These are phyloP conservation scores for Tirmania nivea DNA, from an alignment of 495 filamentous ascomycete genomes.

Conservation along the genomic window DNA sequence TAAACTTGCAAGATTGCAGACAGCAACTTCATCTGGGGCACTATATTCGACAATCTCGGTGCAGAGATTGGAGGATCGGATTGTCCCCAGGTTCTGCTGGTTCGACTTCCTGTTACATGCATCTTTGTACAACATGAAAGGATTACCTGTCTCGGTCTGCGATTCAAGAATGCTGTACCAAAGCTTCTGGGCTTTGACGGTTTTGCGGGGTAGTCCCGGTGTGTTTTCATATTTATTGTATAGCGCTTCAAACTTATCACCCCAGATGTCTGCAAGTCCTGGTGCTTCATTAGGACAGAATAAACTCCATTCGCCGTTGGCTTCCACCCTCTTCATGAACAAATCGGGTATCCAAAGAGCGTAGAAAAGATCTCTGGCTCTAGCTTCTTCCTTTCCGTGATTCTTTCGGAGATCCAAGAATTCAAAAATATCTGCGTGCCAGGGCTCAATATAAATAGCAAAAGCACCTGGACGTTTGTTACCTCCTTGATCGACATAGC, in stretches of 20 bases:
- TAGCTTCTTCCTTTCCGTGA: constrained; percentile 90
- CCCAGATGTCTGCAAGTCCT: constrained; percentile 86
- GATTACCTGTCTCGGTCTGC: constrained; percentile 95
- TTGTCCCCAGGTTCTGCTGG: constrained; percentile 97
- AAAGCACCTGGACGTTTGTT: constrained; percentile 98
- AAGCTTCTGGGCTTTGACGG: constrained; percentile 90
- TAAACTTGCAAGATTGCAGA: constrained; percentile 91
- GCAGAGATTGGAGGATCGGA: constrained; percentile 94
- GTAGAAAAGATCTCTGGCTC: constrained; percentile 85
- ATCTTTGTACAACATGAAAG: constrained; percentile 99
- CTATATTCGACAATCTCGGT: constrained; percentile 97
- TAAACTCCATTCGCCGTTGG: constrained; percentile 85
- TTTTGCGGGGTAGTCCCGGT: constrained; percentile 62
- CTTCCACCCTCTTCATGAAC: constrained; percentile 98
- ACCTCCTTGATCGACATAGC: constrained; percentile 96
- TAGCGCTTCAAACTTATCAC: constrained; percentile 87
- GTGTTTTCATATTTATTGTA: constrained; percentile 88
- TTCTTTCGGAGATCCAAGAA: constrained; percentile 98
- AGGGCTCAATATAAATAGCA: constrained; percentile 97
- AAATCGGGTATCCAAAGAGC: constrained; percentile 96
- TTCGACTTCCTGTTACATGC: constrained; percentile 96
- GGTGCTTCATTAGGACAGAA: constrained; percentile 95
- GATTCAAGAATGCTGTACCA: constrained; percentile 97
- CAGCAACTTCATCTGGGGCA: constrained; percentile 90
- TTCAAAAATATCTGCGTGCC: constrained; percentile 94